phyloP scores from a whole-genome alignment of 306 rosid genomes.

The Dalbergia cochinchinensis region DNA sequence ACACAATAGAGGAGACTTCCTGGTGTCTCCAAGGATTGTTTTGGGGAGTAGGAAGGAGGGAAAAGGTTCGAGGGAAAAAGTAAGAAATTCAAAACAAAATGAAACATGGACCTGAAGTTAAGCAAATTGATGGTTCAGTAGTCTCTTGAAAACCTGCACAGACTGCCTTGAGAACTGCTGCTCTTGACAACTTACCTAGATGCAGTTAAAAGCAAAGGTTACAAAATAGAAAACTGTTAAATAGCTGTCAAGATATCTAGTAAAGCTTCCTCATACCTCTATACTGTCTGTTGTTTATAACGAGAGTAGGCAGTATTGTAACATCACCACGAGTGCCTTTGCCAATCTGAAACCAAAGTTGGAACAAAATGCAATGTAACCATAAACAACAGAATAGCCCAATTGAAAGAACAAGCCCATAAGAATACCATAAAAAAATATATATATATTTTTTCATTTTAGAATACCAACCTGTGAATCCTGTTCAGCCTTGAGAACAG shows the following conservation, averaged over 20 bases:
- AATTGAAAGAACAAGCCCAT: constrained; percentile 16
- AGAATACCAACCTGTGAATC: constrained; percentile 74
- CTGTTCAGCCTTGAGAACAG: constrained; percentile 89
- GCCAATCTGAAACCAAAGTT: constrained; percentile 72
- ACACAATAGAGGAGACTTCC: neutral
- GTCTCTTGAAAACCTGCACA: constrained; percentile 92
- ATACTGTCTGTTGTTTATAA: constrained; percentile 90
- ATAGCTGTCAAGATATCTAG: neutral
- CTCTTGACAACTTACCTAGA: constrained; percentile 86
- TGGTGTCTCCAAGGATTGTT: constrained; percentile 6
- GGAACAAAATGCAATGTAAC: constrained; percentile 33
- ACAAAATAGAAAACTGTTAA: constrained; percentile 19
- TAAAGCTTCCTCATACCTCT: constrained; percentile 65
- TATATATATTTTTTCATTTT: too few relatives aligned
- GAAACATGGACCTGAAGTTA: constrained; percentile 70
- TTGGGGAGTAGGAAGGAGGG: neutral
- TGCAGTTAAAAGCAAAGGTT: constrained; percentile 16
- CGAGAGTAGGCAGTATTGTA: constrained; percentile 93
- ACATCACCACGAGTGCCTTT: constrained; percentile 95
- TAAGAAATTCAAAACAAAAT: constrained; percentile 4
- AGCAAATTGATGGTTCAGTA: constrained; percentile 92
- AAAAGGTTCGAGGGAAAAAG: constrained; percentile 13
- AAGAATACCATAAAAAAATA: neutral
- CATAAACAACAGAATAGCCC: constrained; percentile 33
- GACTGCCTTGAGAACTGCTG: constrained; percentile 90